Evolutionary conservation across 306 rosid species (phyloP), one percentile per base, ranked within the genome.

Genomic region (Abrus pulchellus): DNA sequence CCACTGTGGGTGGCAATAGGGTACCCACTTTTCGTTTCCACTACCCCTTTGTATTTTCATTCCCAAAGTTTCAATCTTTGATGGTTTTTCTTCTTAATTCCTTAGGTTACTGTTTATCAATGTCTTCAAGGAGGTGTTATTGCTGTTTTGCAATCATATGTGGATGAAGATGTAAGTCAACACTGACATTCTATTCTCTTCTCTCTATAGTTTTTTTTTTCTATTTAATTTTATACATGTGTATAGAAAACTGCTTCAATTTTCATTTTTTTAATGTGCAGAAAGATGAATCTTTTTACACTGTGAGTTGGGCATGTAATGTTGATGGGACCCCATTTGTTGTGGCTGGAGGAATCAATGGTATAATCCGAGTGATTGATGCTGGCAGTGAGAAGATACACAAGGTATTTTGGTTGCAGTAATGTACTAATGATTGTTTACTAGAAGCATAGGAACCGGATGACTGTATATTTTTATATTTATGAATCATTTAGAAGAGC

Each of bases 241-340:
- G 54, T 44, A 28, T 5, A 30, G 61, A 78, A 66, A 57, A 44
- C n/a, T 61, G 65, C 44, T 78, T 69, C 80, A 83, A 77, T 32
- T 79, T 74, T 63, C 32, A 78, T 79, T 72, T 83, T 75, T 88
- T 52, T 67, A 85, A 45, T 88, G 93, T 90, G 83, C 97, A 95
- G 99, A 95, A 93, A 97, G 97, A 95, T 76, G 99, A 93, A 81
- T 91, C 99, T 41, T 95, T 95, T 83, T 95, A 91, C 92, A 87
- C 96, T 55, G 94, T 89, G 71, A 87, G 94, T 76, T 95, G 98
- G 99, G 98, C 99, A 8, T 88, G 94, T 83, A 78, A 79, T 56
- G 63, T 60, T 5, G 88, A 93, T 75, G 98, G 99, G 64, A 68
- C 80, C 50, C 97, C 99, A 0, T 73, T 85, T 81, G 86, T 88